Conservation (phyloP, 805 yeast genomes). For the Candida lessepsii region DNA sequence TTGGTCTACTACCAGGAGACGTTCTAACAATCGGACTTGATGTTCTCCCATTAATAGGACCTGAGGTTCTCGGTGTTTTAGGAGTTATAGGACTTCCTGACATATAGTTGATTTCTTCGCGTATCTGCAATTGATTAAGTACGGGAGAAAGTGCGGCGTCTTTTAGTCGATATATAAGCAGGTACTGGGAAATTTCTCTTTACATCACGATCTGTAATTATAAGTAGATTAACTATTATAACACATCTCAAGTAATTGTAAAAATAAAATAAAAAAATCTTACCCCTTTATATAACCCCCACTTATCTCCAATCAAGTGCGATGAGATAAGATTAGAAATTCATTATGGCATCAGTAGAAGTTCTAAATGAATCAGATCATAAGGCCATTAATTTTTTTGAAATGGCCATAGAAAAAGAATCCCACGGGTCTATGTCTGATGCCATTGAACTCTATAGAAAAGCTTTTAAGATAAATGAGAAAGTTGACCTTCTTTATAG, state of each 20-base stretch:
- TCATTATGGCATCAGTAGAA: conserved; percentile 3
- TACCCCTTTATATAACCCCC: too few species aligned
- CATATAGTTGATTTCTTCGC: not conserved
- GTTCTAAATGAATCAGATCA: conserved; percentile 14
- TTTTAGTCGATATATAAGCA: too few species aligned
- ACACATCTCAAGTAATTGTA: too few species aligned
- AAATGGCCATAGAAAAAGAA: conserved; percentile 70
- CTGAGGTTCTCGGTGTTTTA: not conserved
- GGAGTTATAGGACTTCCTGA: conserved; percentile 7
- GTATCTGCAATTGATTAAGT: too few species aligned
- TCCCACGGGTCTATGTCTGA: conserved; percentile 75
- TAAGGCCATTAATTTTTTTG: conserved; percentile 64
- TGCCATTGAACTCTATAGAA: conserved; percentile 70
- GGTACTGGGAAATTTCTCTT: too few species aligned
- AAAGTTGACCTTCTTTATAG: conserved; percentile 71
- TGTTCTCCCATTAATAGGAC: not conserved
- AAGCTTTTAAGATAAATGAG: conserved; percentile 59
- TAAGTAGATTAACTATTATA: too few species aligned
- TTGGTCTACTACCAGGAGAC: not conserved
- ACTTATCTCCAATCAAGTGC: too few species aligned
- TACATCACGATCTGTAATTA: too few species aligned
- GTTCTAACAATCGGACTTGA: not conserved
- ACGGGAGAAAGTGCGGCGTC: too few species aligned
- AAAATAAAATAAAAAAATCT: too few species aligned
- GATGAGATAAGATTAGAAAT: conserved; percentile 2